Base-by-base conservation (phyloP, 768 basidiomycete genomes). In the Fistulinella prunicolor region DNA sequence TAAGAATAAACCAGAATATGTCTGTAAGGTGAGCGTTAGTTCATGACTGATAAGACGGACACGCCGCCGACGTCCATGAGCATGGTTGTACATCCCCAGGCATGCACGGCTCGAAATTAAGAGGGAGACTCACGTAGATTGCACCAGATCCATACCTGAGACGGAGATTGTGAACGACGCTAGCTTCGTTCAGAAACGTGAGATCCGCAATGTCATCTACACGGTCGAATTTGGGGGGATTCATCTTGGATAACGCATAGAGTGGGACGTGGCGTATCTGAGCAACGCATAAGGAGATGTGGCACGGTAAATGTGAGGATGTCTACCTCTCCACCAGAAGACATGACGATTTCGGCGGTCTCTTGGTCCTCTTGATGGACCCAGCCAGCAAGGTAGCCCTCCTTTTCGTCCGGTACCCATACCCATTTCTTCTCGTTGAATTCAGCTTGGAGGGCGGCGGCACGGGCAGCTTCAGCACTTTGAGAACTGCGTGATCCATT, bases 351-450 rank as follows among this genome's bases (percentile, higher is more conserved):
- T 58, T 94, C 84, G 2, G 84, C 91, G 14, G 79, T 70, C 51
- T 93, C 90, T 22, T 83, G 85, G 44, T 92, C 85, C 63, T 94
- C 93, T 54, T 80, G 83, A 50, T 90, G 80, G 21, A 97, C 88
- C 91, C 91, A 95, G 47, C 93, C 94, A 38, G 93, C 87, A 40
- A 95, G 80, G 68, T 97, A 98, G 1, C 95, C 95, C 56, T 94
- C 88, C 64, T 80, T 82, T 49, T 86, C 81, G 67, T 98, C 94
- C 3, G 93, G 92, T 21, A 94, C 87, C 95, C 95, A 98, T 6
- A 97, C 93, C 89, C 94, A 95, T 73, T 86, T 90, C 85, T 94
- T 96, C 77, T 93, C 92, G 65, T 93, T 94, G 70, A 94, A 95
- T 68, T 94, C 92, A 9, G 92, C 91, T 64, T 94, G 90, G n/a